phyloP scores from a whole-genome alignment of 108 stramenopile species.

The Cyclotella cryptica region DNA sequence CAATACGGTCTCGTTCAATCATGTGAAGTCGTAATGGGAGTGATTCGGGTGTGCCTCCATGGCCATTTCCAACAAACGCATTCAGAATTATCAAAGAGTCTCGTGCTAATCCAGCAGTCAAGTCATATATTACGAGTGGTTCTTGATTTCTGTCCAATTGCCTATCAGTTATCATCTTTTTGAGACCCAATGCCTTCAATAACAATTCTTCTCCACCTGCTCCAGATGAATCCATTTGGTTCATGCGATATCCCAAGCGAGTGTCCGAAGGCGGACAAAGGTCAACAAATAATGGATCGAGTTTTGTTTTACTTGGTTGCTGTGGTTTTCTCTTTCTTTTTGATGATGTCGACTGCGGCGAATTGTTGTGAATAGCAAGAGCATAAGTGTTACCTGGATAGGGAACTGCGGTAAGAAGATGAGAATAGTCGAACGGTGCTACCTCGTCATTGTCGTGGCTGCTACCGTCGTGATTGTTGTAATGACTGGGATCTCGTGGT shows the following conservation, averaged over 20 bases:
- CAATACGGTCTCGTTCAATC: conserved; percentile 84
- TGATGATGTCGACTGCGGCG: conserved; percentile 1
- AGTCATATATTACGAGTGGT: conserved; percentile 63
- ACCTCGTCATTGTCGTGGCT: too few species aligned
- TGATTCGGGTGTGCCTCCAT: neutral
- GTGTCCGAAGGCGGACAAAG: conserved; percentile 64
- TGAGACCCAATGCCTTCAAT: conserved; percentile 61
- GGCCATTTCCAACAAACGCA: conserved; percentile 14
- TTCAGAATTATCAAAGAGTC: conserved; percentile 74
- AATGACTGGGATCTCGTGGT: too few species aligned
- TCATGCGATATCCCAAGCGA: conserved; percentile 58
- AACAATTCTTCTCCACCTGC: conserved; percentile 62
- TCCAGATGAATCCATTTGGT: neutral
- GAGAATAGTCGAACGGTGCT: conserved; percentile 7
- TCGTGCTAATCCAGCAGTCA: conserved; percentile 88
- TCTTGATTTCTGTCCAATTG: conserved; percentile 11
- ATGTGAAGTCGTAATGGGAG: conserved; percentile 53
- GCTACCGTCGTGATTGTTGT: too few species aligned
- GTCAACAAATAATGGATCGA: conserved; percentile 63
- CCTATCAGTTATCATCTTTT: conserved; percentile 34
- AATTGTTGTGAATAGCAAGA: conserved; percentile 30
- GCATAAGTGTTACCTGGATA: conserved; percentile 33
- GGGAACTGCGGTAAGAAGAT: conserved; percentile 41
- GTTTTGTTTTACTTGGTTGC: conserved; percentile 10
- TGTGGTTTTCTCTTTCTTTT: conserved; percentile 8